Conservation (phyloP, 352 stramenopile genomes). For the Phytophthora pini region DNA sequence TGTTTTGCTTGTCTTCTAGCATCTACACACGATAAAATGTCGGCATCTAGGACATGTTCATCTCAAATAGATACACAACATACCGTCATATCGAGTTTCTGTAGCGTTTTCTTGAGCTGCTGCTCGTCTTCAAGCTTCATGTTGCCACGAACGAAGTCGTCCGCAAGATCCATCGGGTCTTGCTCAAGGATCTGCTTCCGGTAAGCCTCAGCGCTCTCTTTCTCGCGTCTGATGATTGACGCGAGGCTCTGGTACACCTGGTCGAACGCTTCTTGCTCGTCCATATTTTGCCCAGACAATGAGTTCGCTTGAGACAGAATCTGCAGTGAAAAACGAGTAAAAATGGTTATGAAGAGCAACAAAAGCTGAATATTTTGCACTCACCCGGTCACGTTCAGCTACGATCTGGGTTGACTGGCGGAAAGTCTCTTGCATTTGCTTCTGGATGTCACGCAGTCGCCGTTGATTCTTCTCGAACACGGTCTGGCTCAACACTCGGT, state of each 20-base stretch:
- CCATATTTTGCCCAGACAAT: conserved; percentile 71
- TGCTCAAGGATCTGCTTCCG: conserved; percentile 81
- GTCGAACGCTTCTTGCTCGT: conserved; percentile 81
- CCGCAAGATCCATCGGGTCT: conserved; percentile 65
- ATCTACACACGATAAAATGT: conserved; percentile 39
- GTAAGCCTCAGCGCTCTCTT: conserved; percentile 79
- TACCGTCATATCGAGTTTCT: conserved; percentile 69
- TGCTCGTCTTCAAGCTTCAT: conserved; percentile 82
- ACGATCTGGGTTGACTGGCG: conserved; percentile 72
- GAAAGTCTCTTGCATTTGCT: conserved; percentile 82
- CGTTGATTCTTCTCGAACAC: conserved; percentile 87
- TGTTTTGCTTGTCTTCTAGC: conserved; percentile 70
- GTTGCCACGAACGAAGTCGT: conserved; percentile 78
- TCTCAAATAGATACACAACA: not conserved
- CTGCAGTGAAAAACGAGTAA: conserved; percentile 20
- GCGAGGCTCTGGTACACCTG: conserved; percentile 76
- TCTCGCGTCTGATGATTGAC: conserved; percentile 74
- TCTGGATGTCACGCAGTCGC: conserved; percentile 74
- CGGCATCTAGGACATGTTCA: not conserved
- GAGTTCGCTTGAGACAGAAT: conserved; percentile 74
- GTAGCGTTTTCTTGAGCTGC: conserved; percentile 69
- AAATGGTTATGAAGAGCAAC: conserved; percentile 1
- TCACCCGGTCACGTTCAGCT: conserved; percentile 69
- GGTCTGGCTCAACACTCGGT: conserved; percentile 67
- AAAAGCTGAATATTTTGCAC: conserved; percentile 5